These are phyloP conservation scores for Thalassiosira exigua DNA, from an alignment of 352 stramenopile genomes.

Conservation along the genomic window DNA sequence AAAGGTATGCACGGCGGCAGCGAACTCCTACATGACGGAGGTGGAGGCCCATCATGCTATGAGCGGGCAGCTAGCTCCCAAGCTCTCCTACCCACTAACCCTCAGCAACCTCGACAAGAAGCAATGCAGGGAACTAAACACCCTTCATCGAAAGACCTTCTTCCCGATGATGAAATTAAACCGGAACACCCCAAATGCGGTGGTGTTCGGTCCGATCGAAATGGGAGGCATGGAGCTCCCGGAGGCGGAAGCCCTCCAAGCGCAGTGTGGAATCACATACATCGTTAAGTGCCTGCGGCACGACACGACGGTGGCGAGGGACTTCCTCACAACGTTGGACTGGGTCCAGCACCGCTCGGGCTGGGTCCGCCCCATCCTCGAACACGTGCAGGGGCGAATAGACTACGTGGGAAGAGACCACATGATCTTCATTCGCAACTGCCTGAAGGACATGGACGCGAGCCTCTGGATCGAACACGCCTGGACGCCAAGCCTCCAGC, in stretches of 20 bases:
- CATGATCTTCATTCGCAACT: neutral
- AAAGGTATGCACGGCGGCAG: neutral
- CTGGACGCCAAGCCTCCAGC: neutral
- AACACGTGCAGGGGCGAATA: neutral
- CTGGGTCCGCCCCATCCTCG: neutral
- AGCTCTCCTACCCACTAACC: too few species aligned
- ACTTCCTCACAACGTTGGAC: neutral
- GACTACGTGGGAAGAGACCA: neutral
- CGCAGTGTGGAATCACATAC: slow-evolving; percentile 1
- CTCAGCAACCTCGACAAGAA: neutral
- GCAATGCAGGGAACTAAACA: neutral
- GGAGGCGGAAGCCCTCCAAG: neutral
- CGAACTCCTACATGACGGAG: neutral
- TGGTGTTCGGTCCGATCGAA: slow-evolving; percentile 1
- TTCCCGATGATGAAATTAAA: slow-evolving; percentile 1
- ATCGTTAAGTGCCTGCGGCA: neutral
- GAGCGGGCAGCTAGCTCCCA: neutral
- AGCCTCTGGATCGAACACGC: neutral
- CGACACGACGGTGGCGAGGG: neutral
- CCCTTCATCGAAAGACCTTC: neutral
- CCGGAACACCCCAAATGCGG: neutral
- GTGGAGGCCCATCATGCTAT: neutral
- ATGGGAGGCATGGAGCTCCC: neutral
- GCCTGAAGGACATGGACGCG: neutral
- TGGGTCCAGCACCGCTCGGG: neutral